Percentiles rank a stretch among this genome's conserved stretches.
These are phyloP conservation scores for Pseudoturritis turrita DNA, from an alignment of 345 rosid genomes.

Conservation along the genomic window DNA sequence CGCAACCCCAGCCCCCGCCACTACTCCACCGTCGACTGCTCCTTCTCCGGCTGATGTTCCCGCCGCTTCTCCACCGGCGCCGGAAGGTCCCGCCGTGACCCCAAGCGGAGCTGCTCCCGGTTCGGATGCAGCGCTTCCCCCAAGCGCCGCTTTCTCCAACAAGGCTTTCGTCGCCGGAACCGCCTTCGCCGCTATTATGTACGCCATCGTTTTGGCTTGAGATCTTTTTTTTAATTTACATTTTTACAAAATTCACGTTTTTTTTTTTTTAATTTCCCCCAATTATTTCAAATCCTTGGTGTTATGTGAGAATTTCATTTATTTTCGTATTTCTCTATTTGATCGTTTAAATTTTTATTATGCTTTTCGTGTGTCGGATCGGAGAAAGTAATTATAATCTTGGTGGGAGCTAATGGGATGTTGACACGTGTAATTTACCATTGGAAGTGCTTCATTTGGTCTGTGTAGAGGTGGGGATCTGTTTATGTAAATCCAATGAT, in stretches of 20 bases:
- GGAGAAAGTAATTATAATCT: slow-evolving; percentile 9
- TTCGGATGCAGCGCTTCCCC: slow-evolving; percentile 10
- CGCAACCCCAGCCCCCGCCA: slow-evolving; percentile 15
- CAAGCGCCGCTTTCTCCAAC: slow-evolving; percentile 23
- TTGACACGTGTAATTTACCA: slow-evolving; percentile 23
- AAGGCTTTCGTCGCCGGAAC: slow-evolving; percentile 43
- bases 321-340: slow-evolving; percentile 3
- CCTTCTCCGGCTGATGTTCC: slow-evolving; percentile 32
- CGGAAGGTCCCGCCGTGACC: slow-evolving; percentile 19
- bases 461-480: slow-evolving; percentile 5
- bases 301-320: slow-evolving; percentile 30
- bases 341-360: neutral
- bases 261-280: neutral
- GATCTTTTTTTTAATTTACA: neutral
- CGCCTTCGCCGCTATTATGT: slow-evolving; percentile 48
- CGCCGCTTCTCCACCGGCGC: slow-evolving; percentile 25
- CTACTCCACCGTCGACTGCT: slow-evolving; percentile 18
- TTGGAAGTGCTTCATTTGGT: neutral
- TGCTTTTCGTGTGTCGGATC: neutral
- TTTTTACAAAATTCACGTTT: neutral
- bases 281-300: slow-evolving; percentile 17
- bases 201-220: slow-evolving; percentile 41
- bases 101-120: slow-evolving; percentile 22
- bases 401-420: slow-evolving; percentile 6
- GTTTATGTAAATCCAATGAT: slow-evolving; percentile 16